A percentile compares a stretch with the other conserved stretches of the same genome.
Evolutionary conservation across 306 rosid species (phyloP).

Genomic region (Medicago lupulina): DNA sequence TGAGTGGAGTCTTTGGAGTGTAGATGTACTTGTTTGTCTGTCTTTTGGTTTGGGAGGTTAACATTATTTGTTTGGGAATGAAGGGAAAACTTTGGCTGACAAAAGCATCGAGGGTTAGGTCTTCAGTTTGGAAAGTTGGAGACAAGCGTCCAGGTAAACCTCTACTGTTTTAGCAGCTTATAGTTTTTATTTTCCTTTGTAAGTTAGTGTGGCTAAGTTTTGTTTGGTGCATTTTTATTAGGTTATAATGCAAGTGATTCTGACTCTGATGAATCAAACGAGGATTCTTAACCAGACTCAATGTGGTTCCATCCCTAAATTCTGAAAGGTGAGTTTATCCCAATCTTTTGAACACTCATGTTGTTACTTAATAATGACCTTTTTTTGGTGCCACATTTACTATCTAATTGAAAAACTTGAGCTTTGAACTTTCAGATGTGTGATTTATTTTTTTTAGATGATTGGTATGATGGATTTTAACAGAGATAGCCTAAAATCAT

Average conservation of each 20-base stretch:
- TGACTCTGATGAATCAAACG: constrained; percentile 82
- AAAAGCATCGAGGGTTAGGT: constrained; percentile 80
- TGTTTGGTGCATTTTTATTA: constrained; percentile 37
- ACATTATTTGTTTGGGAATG: constrained; percentile 43
- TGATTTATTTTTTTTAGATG: constrained; percentile 3
- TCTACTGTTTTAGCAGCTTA: constrained; percentile 12
- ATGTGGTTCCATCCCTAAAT: constrained; percentile 19
- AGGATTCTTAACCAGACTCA: constrained; percentile 54
- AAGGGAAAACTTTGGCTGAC: constrained; percentile 91
- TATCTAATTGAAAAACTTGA: constrained; percentile 6
- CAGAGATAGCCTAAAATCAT: too few relatives aligned
- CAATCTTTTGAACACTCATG: constrained; percentile 3
- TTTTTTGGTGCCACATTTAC: constrained; percentile 21
- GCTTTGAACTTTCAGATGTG: constrained; percentile 4
- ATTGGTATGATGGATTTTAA: neutral
- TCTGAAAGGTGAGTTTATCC: constrained; percentile 46
- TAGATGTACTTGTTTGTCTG: constrained; percentile 31
- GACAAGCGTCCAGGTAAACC: constrained; percentile 87
- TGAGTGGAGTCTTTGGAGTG: constrained; percentile 31
- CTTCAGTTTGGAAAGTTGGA: constrained; percentile 91
- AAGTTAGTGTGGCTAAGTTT: constrained; percentile 11
- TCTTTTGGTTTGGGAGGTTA: constrained; percentile 26
- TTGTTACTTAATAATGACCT: constrained; percentile 6
- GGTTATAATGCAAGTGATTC: constrained; percentile 98
- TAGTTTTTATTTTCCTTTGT: constrained; percentile 6